These are phyloP conservation scores for Murraya paniculata DNA, from an alignment of 345 rosid species.

Conservation along the genomic window DNA sequence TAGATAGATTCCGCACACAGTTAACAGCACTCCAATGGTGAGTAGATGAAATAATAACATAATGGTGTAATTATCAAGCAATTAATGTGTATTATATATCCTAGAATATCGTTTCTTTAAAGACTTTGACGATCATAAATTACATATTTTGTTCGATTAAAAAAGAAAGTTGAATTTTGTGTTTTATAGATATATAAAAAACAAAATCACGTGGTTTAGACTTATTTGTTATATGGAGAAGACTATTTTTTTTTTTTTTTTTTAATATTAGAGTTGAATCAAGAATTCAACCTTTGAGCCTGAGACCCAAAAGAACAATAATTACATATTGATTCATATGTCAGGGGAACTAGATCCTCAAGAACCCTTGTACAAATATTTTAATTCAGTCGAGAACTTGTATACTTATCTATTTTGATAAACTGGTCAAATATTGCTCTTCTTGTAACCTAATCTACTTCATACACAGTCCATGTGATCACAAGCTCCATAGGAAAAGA, in stretches of 20 bases:
- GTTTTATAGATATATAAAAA: neutral
- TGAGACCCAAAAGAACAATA: neutral
- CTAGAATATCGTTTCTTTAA: too few relatives aligned
- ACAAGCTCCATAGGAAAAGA: neutral
- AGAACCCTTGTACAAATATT: neutral
- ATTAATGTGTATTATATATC: neutral
- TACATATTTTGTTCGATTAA: neutral
- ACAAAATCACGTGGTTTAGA: neutral
- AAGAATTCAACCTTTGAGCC: slow-evolving; percentile 1
- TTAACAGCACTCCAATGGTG: too few relatives aligned
- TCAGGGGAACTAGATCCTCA: neutral
- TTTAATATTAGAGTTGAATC: neutral
- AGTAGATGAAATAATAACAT: neutral
- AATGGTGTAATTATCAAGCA: neutral
- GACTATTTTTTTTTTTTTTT: too few relatives aligned
- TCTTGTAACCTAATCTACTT: neutral
- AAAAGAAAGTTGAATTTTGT: neutral
- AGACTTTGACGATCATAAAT: too few relatives aligned
- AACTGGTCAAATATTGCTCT: neutral
- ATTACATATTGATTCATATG: too few relatives aligned
- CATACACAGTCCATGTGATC: neutral
- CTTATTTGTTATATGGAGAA: neutral
- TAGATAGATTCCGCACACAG: too few relatives aligned
- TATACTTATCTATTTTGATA: neutral
- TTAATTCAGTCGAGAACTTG: neutral